Evolutionary conservation across 163 green algal genomes (phyloP).

Genomic region (Scenedesmus sp.): DNA sequence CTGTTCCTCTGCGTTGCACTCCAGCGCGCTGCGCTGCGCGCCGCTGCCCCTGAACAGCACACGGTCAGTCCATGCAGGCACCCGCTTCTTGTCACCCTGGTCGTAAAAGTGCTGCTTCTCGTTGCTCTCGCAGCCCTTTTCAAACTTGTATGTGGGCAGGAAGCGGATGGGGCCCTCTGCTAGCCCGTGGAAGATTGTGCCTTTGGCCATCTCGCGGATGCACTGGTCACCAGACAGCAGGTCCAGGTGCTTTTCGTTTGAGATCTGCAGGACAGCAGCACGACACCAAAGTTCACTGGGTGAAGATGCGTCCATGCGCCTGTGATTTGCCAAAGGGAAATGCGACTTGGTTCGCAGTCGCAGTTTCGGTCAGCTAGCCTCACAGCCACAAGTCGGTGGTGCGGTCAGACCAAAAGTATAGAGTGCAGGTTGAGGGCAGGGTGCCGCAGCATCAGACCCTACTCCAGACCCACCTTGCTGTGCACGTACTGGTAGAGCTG

Average conservation of each 20-base stretch:
- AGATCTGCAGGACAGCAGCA: constrained; percentile 36
- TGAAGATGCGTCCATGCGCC: not conserved
- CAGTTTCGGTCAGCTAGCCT: too few relatives aligned
- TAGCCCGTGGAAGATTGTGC: constrained; percentile 86
- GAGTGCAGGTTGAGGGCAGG: too few relatives aligned
- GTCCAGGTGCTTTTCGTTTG: constrained; percentile 8
- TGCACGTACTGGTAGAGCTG: constrained; percentile 56
- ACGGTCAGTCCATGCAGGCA: constrained; percentile 96
- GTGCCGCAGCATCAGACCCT: not conserved
- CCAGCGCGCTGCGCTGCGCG: constrained; percentile 39
- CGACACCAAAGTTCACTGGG: not conserved
- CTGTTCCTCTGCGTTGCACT: not conserved
- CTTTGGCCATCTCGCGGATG: constrained; percentile 71
- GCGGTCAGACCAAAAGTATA: not conserved
- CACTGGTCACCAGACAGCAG: constrained; percentile 76
- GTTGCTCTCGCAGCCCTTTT: constrained; percentile 76
- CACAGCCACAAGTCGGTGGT: too few relatives aligned
- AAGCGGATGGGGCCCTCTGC: constrained; percentile 88
- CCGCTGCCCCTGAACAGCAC: constrained; percentile 79
- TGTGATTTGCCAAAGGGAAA: too few relatives aligned
- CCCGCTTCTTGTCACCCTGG: constrained; percentile 91
- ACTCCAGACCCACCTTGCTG: not conserved
- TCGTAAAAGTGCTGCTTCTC: constrained; percentile 80
- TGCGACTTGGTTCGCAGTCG: too few relatives aligned
- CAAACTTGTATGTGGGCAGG: constrained; percentile 98